Conservation (phyloP, 306 rosid species). For the Rubus idaeus region DNA sequence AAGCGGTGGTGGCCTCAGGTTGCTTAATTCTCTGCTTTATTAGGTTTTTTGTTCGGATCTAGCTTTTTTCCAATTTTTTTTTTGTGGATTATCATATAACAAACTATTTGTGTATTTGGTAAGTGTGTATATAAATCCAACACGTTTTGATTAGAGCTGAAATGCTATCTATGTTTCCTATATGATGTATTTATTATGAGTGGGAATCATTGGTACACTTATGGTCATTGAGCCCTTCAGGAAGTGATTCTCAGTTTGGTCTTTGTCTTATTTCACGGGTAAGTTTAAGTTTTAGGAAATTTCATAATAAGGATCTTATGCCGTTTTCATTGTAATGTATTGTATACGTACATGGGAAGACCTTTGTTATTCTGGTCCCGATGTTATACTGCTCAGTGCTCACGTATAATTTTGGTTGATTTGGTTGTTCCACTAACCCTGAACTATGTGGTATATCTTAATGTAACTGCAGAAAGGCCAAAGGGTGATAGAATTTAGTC, state of each 20-base stretch:
- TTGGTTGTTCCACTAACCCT: constrained; percentile 5
- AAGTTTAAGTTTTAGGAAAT: not conserved
- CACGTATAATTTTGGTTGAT: not conserved
- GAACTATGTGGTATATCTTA: not conserved
- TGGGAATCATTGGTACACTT: not conserved
- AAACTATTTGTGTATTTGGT: not conserved
- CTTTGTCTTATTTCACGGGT: not conserved
- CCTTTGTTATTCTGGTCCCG: constrained; percentile 13
- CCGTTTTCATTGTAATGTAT: not conserved
- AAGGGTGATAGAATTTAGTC: constrained; percentile 2
- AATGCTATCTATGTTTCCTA: not conserved
- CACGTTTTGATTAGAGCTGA: not conserved
- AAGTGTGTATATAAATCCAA: too few species aligned
- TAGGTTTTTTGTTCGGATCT: constrained; percentile 28
- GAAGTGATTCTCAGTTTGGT: not conserved
- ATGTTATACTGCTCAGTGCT: not conserved
- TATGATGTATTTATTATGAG: not conserved
- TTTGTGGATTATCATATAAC: not conserved
- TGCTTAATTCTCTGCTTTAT: constrained; percentile 2
- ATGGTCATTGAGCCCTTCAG: not conserved
- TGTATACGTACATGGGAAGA: not conserved
- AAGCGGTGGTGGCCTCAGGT: constrained; percentile 95
- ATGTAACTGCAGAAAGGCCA: not conserved
- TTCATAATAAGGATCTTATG: not conserved
- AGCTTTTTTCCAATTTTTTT: constrained; percentile 6